Base-by-base conservation (phyloP, 768 basidiomycete genomes). In the Amanita molliuscula region DNA sequence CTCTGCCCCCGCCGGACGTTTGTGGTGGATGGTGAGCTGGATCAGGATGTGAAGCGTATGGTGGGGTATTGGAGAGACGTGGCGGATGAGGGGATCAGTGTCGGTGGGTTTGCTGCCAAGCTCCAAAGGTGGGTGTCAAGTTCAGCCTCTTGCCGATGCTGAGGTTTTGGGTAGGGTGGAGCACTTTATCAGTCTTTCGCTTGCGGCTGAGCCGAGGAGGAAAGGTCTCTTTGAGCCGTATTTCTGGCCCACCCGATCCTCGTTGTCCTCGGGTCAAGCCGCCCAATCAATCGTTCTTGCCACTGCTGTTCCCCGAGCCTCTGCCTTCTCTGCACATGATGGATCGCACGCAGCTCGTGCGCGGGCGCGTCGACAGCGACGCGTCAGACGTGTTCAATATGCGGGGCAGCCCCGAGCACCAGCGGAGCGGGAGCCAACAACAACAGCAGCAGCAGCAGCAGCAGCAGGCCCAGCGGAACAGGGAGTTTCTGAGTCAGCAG, bases 101-200 rank as follows among this genome's bases (percentile, higher is more conserved):
- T 64, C 55, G 62, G 66, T 56, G 61, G 72, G 55, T 57, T 77
- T 56, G 69, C 75, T 38, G 56, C 64, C 16, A 87, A 84, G 54
- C 84, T 85, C 57, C 72, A 79, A 52, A 68, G 81, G 84, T 84
- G 59, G 25, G 79, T 16, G 4, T 6, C 20, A 5, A n/a, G 25
- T 20, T 44, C 3, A 15, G 3, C 23, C 10, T 42, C 52, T 56
- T 21, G 41, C 46, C 20, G 48, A 47, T 46, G 29, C 11, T 9
- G n/a, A 37, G 13, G 11, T 9, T 43, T 21, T 18, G 40, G 21
- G n/a, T 54, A 88, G 84, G 6, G 67, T 84, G 53, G 86, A 86
- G 21, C 84, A 86, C 53, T 89, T 88, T 57, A 84, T 82, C 77
- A 79, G 83, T 0, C 69, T 88, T 16, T 90, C 88, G 2, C 62